Conservation (phyloP, 2,329 filamentous ascomycete species). For the Apiospora koreana region DNA sequence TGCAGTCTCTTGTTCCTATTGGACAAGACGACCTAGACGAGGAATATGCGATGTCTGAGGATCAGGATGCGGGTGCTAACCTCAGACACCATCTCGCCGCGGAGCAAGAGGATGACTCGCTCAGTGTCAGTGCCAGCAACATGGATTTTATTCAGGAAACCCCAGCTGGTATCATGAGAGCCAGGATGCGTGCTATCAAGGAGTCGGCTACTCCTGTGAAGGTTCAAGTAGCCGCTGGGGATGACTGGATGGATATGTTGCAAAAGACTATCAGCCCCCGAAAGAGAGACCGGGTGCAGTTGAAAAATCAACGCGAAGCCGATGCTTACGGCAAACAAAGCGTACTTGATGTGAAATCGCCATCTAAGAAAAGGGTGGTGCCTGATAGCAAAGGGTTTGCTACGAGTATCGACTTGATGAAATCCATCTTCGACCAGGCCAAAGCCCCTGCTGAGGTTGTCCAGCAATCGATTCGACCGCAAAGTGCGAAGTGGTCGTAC, state of each 20-base stretch:
- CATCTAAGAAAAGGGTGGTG: constrained; percentile 36
- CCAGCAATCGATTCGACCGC: constrained; percentile 52
- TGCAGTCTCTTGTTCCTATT: constrained; percentile 59
- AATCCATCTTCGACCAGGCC: constrained; percentile 81
- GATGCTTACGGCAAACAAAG: constrained; percentile 50
- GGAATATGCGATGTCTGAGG: constrained; percentile 74
- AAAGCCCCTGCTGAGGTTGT: constrained; percentile 58
- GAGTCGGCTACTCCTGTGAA: constrained; percentile 58
- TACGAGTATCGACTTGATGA: constrained; percentile 94
- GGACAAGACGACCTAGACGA: constrained; percentile 70
- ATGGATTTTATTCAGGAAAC: constrained; percentile 49
- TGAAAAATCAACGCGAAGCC: constrained; percentile 62
- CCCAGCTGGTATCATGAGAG: constrained; percentile 63
- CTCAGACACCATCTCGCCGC: constrained; percentile 72
- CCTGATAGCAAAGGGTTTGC: constrained; percentile 68
- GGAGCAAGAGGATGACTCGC: constrained; percentile 66
- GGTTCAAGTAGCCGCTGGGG: constrained; percentile 65
- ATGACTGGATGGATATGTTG: constrained; percentile 92
- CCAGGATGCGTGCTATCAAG: constrained; percentile 64
- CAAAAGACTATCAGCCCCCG: constrained; percentile 91
- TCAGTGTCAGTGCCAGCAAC: constrained; percentile 52
- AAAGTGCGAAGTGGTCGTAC: constrained; percentile 86
- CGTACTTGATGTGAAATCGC: constrained; percentile 25
- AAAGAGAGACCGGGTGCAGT: constrained; percentile 83
- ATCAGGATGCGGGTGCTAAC: constrained; percentile 76